phyloP scores from a whole-genome alignment of 192 early-diverging fungal species.

The Podochytrium sp. region DNA sequence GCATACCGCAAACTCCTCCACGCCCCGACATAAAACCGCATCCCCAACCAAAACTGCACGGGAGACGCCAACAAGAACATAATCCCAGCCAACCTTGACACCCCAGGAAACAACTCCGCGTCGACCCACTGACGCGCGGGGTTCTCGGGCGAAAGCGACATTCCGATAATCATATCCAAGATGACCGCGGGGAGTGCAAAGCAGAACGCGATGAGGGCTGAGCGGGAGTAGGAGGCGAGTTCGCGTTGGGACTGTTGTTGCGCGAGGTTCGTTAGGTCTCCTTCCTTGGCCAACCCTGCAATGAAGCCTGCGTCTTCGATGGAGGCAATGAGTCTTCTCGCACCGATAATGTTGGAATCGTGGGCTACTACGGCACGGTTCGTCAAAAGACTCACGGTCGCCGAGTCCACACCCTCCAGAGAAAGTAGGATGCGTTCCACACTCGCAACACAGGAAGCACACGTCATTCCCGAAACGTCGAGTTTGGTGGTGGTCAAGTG shows the following conservation, averaged over 20 bases:
- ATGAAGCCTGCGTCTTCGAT: conserved; percentile 68
- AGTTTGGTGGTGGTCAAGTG: conserved; percentile 30
- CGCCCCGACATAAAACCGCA: conserved; percentile 69
- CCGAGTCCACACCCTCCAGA: conserved; percentile 28
- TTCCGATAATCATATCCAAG: conserved; percentile 74
- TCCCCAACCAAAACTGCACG: conserved; percentile 74
- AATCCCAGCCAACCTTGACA: conserved; percentile 57
- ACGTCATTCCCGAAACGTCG: conserved; percentile 53
- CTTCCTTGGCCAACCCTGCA: conserved; percentile 45
- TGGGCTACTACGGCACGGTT: conserved; percentile 52
- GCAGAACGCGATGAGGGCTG: conserved; percentile 53
- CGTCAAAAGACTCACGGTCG: conserved; percentile 43
- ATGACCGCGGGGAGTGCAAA: conserved; percentile 74
- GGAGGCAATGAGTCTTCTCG: conserved; percentile 60
- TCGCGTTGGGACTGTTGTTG: conserved; percentile 47
- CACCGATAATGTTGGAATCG: conserved; percentile 56
- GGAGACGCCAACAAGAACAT: conserved; percentile 68
- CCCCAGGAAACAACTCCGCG: conserved; percentile 56
- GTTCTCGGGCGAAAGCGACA: conserved; percentile 60
- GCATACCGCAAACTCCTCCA: conserved; percentile 64
- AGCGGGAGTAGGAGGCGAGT: conserved; percentile 39
- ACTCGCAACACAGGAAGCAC: conserved; percentile 48
- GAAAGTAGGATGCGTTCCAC: conserved; percentile 36
- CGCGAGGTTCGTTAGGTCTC: conserved; percentile 35
- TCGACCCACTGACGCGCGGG: conserved; percentile 47